phyloP scores from a whole-genome alignment of 208 protist species.

The Lotmaria passim region DNA sequence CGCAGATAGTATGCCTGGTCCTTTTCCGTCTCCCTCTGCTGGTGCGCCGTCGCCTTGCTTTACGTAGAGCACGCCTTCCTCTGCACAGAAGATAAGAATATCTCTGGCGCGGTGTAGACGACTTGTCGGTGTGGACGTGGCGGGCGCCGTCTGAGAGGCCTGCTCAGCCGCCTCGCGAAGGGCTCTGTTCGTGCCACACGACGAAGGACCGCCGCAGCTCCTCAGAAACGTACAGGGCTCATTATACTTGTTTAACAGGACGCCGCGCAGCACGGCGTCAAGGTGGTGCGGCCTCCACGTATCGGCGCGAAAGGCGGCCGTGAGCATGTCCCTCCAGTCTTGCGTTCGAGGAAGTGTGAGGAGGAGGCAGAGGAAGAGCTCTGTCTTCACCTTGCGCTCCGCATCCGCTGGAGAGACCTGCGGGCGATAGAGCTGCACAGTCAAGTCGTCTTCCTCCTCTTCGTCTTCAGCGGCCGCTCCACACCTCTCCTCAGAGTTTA shows the following conservation, averaged over 20 bases:
- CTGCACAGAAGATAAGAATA: slow-evolving; percentile 27
- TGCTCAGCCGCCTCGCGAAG: slow-evolving; percentile 4
- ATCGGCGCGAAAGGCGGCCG: slow-evolving; percentile 50
- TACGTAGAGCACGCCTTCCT: slow-evolving; percentile 24
- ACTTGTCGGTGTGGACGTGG: slow-evolving; percentile 15
- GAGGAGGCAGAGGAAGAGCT: slow-evolving; percentile 46
- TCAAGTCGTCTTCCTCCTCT: slow-evolving; percentile 20
- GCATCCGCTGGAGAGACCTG: slow-evolving; percentile 12
- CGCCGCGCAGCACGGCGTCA: slow-evolving; percentile 46
- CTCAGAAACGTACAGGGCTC: background rate
- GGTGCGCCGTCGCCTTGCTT: background rate
- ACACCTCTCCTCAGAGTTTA: background rate
- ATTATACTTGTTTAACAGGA: slow-evolving; percentile 44
- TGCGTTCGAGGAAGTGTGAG: slow-evolving; percentile 55
- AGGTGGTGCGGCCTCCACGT: slow-evolving; percentile 62
- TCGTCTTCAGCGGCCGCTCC: background rate
- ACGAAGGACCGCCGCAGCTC: background rate
- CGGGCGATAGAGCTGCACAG: slow-evolving; percentile 19
- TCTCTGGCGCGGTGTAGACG: slow-evolving; percentile 30
- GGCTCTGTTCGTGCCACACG: background rate
- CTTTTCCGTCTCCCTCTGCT: background rate
- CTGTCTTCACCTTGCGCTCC: slow-evolving; percentile 32
- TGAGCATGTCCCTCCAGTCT: slow-evolving; percentile 69
- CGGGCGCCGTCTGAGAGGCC: slow-evolving; percentile 4
- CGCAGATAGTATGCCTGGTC: background rate